Conservation (phyloP, 2,329 filamentous ascomycete species). For the Chaetomiaceae sp. region DNA sequence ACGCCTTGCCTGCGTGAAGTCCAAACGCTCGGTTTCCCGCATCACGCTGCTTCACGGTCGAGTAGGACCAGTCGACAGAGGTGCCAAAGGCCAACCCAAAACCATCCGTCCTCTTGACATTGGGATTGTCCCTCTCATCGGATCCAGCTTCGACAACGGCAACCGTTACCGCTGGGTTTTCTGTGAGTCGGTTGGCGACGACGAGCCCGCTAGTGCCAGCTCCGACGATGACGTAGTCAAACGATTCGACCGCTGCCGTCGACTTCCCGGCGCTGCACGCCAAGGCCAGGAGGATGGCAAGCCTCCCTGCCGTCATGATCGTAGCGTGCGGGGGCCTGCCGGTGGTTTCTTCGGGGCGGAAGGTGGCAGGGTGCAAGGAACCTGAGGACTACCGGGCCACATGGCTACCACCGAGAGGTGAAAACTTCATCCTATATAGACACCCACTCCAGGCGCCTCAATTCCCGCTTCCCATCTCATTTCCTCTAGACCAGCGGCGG, state of each 20-base stretch:
- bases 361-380: too few relatives aligned
- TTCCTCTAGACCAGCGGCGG: background rate
- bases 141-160: constrained; percentile 3
- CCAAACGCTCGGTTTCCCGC: constrained; percentile 2
- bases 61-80: constrained; percentile 20
- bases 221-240: constrained; percentile 38
- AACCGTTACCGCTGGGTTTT: constrained; percentile 27
- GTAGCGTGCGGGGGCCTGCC: too few relatives aligned
- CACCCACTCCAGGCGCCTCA: too few relatives aligned
- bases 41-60: constrained; percentile 5
- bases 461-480: too few relatives aligned
- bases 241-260: constrained; percentile 4
- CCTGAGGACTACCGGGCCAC: too few relatives aligned
- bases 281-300: background rate
- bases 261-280: background rate
- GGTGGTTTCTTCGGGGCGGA: too few relatives aligned
- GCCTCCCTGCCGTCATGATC: too few relatives aligned
- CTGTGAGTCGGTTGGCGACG: constrained; percentile 36
- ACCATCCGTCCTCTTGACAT: constrained; percentile 15
- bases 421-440: too few relatives aligned
- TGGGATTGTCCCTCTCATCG: constrained; percentile 15
- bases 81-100: constrained; percentile 11
- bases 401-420: too few relatives aligned
- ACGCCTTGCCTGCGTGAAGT: constrained; percentile 22
- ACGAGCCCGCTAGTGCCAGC: constrained; percentile 42